These are phyloP conservation scores for Erodium moschatum DNA, from an alignment of 441 rosid species.

Conservation along the genomic window DNA sequence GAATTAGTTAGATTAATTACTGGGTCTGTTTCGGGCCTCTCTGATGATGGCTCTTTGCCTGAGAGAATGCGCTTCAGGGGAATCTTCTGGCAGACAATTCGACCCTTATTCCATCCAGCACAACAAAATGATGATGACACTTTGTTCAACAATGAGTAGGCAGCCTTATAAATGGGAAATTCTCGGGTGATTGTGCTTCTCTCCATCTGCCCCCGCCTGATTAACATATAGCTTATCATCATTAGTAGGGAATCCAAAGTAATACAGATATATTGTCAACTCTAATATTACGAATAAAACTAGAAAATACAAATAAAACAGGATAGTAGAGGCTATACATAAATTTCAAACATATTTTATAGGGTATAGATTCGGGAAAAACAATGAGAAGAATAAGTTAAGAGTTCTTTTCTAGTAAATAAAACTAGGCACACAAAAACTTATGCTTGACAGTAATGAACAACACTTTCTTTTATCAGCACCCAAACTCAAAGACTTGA, in stretches of 20 bases:
- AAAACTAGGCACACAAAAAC: too few species aligned
- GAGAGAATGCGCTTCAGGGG: slow-evolving; percentile 62
- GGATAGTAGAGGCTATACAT: too few species aligned
- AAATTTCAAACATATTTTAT: too few species aligned
- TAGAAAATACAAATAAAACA: neutral
- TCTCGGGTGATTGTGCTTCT: slow-evolving; percentile 48
- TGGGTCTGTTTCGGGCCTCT: slow-evolving; percentile 30
- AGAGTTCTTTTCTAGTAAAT: too few species aligned
- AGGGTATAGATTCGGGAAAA: too few species aligned
- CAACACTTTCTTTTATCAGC: too few species aligned
- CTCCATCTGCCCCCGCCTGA: slow-evolving; percentile 71
- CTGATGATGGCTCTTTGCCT: slow-evolving; percentile 37
- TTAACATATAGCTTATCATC: slow-evolving; percentile 11
- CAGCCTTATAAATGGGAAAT: slow-evolving; percentile 54
- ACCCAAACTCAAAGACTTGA: too few species aligned
- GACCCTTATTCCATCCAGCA: slow-evolving; percentile 77
- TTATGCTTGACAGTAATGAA: too few species aligned
- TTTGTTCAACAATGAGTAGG: slow-evolving; percentile 50
- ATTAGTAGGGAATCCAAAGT: slow-evolving; percentile 13
- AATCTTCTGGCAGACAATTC: slow-evolving; percentile 71
- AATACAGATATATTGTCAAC: neutral
- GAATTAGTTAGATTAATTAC: slow-evolving; percentile 50
- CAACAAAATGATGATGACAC: slow-evolving; percentile 56
- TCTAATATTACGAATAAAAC: neutral
- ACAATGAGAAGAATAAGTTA: too few species aligned